A percentile compares a stretch with the other conserved stretches of the same genome.
Conservation (phyloP, 2,329 filamentous ascomycete species). For the Alternaria postmessia region DNA sequence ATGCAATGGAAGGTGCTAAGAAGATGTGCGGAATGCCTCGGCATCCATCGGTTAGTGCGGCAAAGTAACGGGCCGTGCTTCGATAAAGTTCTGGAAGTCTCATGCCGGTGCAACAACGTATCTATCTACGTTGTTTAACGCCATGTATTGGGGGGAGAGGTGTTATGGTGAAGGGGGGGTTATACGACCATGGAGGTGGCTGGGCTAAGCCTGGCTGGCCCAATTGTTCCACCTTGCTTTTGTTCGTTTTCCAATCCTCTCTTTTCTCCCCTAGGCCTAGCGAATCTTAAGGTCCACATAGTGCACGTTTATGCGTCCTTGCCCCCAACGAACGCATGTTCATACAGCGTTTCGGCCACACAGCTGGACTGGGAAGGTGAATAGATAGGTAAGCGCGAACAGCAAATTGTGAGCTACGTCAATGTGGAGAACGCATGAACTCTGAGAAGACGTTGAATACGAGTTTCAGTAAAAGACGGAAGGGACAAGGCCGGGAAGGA, state of each 20-base stretch:
- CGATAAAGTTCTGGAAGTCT: conserved; percentile 5
- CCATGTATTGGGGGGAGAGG: neutral
- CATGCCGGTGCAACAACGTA: neutral
- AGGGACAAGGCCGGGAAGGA: conserved; percentile 3
- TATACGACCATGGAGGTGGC: neutral
- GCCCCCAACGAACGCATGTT: conserved; percentile 7
- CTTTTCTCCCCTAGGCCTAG: neutral
- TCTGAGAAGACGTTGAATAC: neutral
- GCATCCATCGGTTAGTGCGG: conserved; percentile 23
- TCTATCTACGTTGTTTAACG: neutral
- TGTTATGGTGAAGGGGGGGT: neutral
- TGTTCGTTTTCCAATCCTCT: neutral
- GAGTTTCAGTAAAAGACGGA: neutral
- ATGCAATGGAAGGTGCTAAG: conserved; percentile 33
- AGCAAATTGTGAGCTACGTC: conserved; percentile 4
- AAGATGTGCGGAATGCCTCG: conserved; percentile 31
- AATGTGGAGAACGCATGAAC: neutral
- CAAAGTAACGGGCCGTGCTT: conserved; percentile 7
- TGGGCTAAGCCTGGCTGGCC: neutral
- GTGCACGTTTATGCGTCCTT: neutral
- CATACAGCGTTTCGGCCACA: conserved; percentile 1
- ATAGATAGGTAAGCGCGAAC: conserved; percentile 18
- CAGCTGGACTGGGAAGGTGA: conserved; percentile 23
- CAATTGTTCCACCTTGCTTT: neutral
- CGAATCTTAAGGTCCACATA: neutral